A percentile compares a stretch with the other conserved stretches of the same genome.
These are phyloP conservation scores for Butyriboletus appendiculatus DNA, from an alignment of 1,284 basidiomycete genomes.

Conservation along the genomic window DNA sequence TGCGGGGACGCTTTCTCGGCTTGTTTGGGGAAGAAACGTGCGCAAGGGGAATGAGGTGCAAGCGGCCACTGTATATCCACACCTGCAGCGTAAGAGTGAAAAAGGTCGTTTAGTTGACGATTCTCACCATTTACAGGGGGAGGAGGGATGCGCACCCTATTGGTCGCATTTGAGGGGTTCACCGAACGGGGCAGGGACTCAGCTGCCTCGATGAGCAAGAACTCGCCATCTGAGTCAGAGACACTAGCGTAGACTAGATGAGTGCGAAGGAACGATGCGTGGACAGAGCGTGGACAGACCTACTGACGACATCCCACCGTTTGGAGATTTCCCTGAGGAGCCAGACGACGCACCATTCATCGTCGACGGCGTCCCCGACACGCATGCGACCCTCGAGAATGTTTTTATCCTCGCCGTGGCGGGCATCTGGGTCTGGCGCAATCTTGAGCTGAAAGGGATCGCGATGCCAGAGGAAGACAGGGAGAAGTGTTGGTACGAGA, in stretches of 20 bases:
- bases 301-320: conserved; percentile 77
- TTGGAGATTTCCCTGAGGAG: conserved; percentile 74
- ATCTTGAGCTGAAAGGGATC: conserved; percentile 85
- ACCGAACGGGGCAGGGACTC: conserved; percentile 91
- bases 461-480: conserved; percentile 84
- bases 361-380: conserved; percentile 92
- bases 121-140: conserved; percentile 33
- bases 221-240: conserved; percentile 93
- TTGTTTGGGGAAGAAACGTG: conserved; percentile 67
- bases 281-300: conserved; percentile 42
- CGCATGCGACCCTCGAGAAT: conserved; percentile 78
- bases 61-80: conserved; percentile 82
- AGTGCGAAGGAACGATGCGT: conserved; percentile 2
- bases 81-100: conserved; percentile 54
- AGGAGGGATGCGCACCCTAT: conserved; percentile 71
- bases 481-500: conserved; percentile 59
- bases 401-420: conserved; percentile 41
- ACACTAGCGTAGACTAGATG: conserved; percentile 46
- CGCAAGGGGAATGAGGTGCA: conserved; percentile 85
- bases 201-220: conserved; percentile 95
- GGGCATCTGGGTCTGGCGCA: conserved; percentile 44
- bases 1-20: conserved; percentile 48
- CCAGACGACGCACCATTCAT: conserved; percentile 96
- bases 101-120: conserved; percentile 30
- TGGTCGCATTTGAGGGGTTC: conserved; percentile 85